phyloP scores from a whole-genome alignment of 805 yeast genomes.

The Myxozyma mucilagina region DNA sequence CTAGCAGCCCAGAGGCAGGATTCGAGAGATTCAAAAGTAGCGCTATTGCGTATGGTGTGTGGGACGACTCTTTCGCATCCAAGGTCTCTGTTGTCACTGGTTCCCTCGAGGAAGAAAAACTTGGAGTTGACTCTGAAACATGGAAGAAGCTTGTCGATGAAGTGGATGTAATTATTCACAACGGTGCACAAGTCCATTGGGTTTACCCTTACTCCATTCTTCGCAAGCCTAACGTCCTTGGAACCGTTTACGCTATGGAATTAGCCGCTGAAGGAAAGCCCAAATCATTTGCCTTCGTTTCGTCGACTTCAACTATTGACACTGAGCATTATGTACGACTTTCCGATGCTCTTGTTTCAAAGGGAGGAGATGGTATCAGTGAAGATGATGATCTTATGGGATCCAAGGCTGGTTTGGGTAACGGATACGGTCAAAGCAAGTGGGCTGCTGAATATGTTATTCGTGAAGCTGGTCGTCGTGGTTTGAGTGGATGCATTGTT shows the following conservation, averaged over 20 bases:
- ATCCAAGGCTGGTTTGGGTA: constrained; percentile 76
- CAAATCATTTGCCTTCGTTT: constrained; percentile 84
- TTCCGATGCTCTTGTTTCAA: constrained; percentile 65
- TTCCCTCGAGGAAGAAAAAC: constrained; percentile 67
- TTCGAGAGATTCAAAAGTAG: constrained; percentile 72
- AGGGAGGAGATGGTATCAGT: constrained; percentile 69
- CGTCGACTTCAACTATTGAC: constrained; percentile 92
- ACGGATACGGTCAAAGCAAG: constrained; percentile 96
- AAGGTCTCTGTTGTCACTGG: constrained; percentile 77
- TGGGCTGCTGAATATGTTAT: constrained; percentile 95
- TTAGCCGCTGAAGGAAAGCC: constrained; percentile 78
- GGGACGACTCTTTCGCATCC: constrained; percentile 61
- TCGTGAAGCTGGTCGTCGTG: constrained; percentile 83
- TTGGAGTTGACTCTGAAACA: constrained; percentile 60
- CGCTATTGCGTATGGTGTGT: constrained; percentile 78
- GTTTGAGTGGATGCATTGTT: constrained; percentile 82
- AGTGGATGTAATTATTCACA: constrained; percentile 85
- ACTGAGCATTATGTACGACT: constrained; percentile 74
- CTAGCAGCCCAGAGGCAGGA: constrained; percentile 65
- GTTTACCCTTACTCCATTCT: constrained; percentile 89
- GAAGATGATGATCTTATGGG: constrained; percentile 85
- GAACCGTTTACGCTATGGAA: constrained; percentile 80
- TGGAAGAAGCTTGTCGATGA: constrained; percentile 61
- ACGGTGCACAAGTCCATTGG: constrained; percentile 99
- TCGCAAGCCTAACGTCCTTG: constrained; percentile 89